phyloP scores from a whole-genome alignment of 345 rosid species.

The Hibiscus syriacus region DNA sequence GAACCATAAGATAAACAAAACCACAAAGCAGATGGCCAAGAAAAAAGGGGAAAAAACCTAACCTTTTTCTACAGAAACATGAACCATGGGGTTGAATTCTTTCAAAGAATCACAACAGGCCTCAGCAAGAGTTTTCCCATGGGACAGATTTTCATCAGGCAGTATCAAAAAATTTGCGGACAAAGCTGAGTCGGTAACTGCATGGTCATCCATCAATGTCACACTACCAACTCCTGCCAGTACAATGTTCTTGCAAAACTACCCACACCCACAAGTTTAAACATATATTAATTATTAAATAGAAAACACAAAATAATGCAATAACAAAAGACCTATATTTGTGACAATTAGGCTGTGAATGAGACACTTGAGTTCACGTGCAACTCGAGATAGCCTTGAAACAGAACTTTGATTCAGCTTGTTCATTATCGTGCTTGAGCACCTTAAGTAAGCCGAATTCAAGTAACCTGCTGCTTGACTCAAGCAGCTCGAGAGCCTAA shows the following conservation, averaged over 20 bases:
- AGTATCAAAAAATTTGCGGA: slow-evolving; percentile 75
- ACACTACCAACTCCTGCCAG: slow-evolving; percentile 90
- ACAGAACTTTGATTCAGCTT: neutral
- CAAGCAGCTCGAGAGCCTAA: neutral
- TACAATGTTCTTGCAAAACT: slow-evolving; percentile 98
- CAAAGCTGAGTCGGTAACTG: slow-evolving; percentile 45
- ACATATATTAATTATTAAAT: neutral
- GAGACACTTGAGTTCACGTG: too few species aligned
- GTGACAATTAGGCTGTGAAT: too few species aligned
- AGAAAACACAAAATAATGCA: neutral
- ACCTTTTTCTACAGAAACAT: slow-evolving; percentile 81
- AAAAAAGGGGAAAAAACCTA: too few species aligned
- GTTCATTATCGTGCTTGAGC: neutral
- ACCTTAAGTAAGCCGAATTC: neutral
- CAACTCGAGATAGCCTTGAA: neutral
- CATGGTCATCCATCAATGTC: slow-evolving; percentile 73
- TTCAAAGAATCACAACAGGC: slow-evolving; percentile 70
- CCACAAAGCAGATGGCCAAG: neutral
- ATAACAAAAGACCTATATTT: neutral
- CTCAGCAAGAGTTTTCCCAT: slow-evolving; percentile 70
- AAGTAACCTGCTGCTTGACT: neutral
- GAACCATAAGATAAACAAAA: neutral
- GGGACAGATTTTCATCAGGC: slow-evolving; percentile 42
- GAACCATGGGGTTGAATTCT: slow-evolving; percentile 94
- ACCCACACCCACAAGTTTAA: slow-evolving; percentile 11